Evolutionary conservation across 352 stramenopile genomes (phyloP), one percentile per base, ranked within the genome.

Genomic region (Phytophthora nicotianae): DNA sequence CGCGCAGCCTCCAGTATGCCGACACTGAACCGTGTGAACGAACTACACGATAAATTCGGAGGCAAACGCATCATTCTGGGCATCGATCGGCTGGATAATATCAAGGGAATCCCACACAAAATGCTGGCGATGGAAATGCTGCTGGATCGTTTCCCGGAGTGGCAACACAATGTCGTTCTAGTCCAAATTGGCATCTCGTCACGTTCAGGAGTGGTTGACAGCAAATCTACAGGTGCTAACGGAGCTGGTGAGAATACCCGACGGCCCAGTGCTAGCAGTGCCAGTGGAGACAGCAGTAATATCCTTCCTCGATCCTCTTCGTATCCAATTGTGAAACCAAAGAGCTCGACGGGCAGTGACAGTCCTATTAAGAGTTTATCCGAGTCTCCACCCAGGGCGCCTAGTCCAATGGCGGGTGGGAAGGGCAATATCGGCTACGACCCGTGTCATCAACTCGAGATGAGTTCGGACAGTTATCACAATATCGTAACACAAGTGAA

Each of bases 171-270:
- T 72, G 91, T 98, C 37, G 93, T 97, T 16, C 66, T 98, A 23
- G 91, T 98, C 45, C 94, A 98, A 71, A 97, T 99, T 56, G 96
- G 95, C n/a, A 97, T 99, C 42, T 97, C 93, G 8, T 95, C 86
- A 7, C 74, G 84, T 11, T 76, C 69, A 19, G 70, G 50, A n/a
- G 76, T 80, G 8, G 74, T 83, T 24, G 78, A 87, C 6, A 74
- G 43, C 35, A 71, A 58, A 3, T 41, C 55, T 1, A 71, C 48
- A 0, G 32, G 29, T 7, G 37, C 26, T 13, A 80, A 52, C 33
- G 29, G 29, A 16, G 38, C 50, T 45, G 43, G 42, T 9, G 62
- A 72, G 10, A 64, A 51, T 17, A 19, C 46, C 35, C 52, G 58
- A 7, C 53, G 48, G 32, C n/a, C 48, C 8, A 72, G 52, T 45